Evolutionary conservation across 345 rosid genomes (phyloP), one percentile per base, ranked within the genome.

Genomic region (Alliaria petiolata): DNA sequence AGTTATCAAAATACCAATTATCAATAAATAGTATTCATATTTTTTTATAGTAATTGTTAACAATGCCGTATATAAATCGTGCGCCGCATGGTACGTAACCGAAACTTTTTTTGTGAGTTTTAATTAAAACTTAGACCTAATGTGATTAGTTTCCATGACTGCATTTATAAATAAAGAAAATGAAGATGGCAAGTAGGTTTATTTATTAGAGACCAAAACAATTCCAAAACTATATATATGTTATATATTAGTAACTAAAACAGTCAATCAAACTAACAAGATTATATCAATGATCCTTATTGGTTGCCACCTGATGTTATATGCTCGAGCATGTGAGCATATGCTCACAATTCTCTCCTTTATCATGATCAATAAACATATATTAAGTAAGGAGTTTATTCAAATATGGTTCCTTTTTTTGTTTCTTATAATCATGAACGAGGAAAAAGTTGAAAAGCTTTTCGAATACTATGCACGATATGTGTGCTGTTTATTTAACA

Each of bases 401-500:
- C 62, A 51, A 74, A n/a, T n/a, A 59, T 67, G 12, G 45, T 59
- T 66, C n/a, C 0, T 47, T 74, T 42, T 39, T 67, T 65, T 31
- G 38, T 66, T 56, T 56, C 44, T 59, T 67, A 52, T 67, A 60
- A 60, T 67, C 38, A 74, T 43, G 47, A 54, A 57, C 36, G 43
- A 25, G 7, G 44, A 38, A 75, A 75, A 75, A 75, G 79, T 62
- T 69, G 51, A 69, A 42, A 43, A 75, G 70, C 79, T 75, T 75
- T 75, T 62, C 34, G 38, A 12, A 62, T 36, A 62, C 52, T 68
- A 53, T 11, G 52, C 70, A 56, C 59, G 42, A 44, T 68, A 53
- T 75, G 12, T 75, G 75, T 75, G 79, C 64, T 69, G 70, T 53
- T 75, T 69, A 49, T 52, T 53, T 51, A 53, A 69, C 52, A 46